phyloP scores from a whole-genome alignment of 2,329 filamentous ascomycete species.

The Bipolaris victoriae region DNA sequence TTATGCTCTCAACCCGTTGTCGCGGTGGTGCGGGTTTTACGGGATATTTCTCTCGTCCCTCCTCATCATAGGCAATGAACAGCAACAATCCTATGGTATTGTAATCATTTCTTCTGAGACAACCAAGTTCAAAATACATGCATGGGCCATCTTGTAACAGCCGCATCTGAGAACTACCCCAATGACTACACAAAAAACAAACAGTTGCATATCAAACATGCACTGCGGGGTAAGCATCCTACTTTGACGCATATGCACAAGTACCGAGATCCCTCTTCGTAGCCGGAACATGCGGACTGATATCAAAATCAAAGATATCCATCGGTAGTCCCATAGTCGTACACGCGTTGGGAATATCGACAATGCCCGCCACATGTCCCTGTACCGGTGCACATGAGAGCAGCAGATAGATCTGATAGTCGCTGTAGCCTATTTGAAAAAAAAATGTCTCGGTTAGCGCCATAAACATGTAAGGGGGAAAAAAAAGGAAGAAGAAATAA shows the following conservation, averaged over 20 bases:
- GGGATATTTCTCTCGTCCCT: no score
- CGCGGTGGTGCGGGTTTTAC: no score
- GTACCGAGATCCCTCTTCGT: conserved; percentile 70
- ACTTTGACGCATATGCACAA: conserved; percentile 67
- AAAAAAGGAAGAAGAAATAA: not conserved
- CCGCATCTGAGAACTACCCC: not conserved
- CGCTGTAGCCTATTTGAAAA: conserved; percentile 56
- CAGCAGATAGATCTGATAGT: conserved; percentile 85
- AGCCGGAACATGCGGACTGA: conserved; percentile 68
- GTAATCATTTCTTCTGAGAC: no score
- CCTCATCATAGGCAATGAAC: no score
- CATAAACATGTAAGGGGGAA: not conserved
- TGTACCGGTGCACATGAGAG: conserved; percentile 86
- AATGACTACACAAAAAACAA: not conserved
- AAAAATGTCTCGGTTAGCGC: no score
- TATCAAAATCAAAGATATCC: conserved; percentile 96
- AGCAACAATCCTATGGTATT: no score
- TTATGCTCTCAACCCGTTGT: no score
- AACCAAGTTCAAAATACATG: not conserved
- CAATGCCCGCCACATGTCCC: conserved; percentile 86
- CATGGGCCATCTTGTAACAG: not conserved
- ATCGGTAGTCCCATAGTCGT: conserved; percentile 87
- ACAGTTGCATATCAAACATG: not conserved
- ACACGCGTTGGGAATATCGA: conserved; percentile 88
- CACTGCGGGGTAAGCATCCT: not conserved